Conservation (phyloP, 2,329 filamentous ascomycete genomes). For the Arthrobotrys sinensis region DNA sequence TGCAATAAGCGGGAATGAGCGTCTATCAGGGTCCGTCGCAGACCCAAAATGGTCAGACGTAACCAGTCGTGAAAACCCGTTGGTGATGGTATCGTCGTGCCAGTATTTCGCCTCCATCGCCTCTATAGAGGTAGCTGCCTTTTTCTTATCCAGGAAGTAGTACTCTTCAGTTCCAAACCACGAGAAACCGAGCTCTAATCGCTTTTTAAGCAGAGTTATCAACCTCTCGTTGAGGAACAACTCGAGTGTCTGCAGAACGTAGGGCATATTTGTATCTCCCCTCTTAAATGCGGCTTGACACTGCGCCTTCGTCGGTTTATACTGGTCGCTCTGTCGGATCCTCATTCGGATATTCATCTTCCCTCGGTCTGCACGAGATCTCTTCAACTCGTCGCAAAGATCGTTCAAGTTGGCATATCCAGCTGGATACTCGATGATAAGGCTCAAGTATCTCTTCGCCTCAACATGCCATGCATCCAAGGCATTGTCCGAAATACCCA, state of each 20-base stretch:
- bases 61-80: slow-evolving; percentile 49
- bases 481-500: slow-evolving; percentile 81
- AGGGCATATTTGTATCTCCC: slow-evolving; percentile 40
- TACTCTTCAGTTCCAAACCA: slow-evolving; percentile 80
- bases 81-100: slow-evolving; percentile 62
- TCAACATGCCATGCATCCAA: slow-evolving; percentile 83
- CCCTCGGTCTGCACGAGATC: slow-evolving; percentile 4
- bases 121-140: slow-evolving; percentile 25
- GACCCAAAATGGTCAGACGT: slow-evolving; percentile 69
- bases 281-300: slow-evolving; percentile 45
- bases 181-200: slow-evolving; percentile 71
- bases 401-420: slow-evolving; percentile 76
- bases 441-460: slow-evolving; percentile 78
- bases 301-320: slow-evolving; percentile 47
- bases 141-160: slow-evolving; percentile 65
- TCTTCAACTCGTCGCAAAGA: slow-evolving; percentile 68
- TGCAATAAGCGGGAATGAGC: slow-evolving; percentile 73
- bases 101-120: slow-evolving; percentile 60
- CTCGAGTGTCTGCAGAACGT: slow-evolving; percentile 46
- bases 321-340: slow-evolving; percentile 51
- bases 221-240: slow-evolving; percentile 77
- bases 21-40: slow-evolving; percentile 66
- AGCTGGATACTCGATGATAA: slow-evolving; percentile 77
- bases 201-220: slow-evolving; percentile 75
- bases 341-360: slow-evolving; percentile 41